A percentile compares a stretch with the other conserved stretches of the same genome.
Evolutionary conservation across 2,329 filamentous ascomycete species (phyloP).

Genomic region (Pseudogymnoascus sp.): DNA sequence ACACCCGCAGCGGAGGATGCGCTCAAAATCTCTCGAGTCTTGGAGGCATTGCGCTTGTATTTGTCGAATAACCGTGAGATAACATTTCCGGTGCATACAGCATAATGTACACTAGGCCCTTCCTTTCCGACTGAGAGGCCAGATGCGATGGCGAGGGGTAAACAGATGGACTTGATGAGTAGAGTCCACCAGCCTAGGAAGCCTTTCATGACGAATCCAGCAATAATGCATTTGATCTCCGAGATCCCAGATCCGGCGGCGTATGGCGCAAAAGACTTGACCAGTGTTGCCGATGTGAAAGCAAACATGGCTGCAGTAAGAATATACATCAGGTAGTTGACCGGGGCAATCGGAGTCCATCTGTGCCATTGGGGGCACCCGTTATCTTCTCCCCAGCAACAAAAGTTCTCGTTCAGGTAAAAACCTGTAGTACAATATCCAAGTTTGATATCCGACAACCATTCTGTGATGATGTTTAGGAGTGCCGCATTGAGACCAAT

Average conservation of each 20-base stretch:
- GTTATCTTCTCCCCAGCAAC: constrained; percentile 91
- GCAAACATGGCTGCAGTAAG: constrained; percentile 77
- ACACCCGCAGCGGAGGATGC: constrained; percentile 92
- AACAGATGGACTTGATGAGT: constrained; percentile 82
- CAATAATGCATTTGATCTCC: constrained; percentile 98
- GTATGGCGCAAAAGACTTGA: constrained; percentile 89
- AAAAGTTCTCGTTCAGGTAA: constrained; percentile 95
- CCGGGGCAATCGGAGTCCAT: constrained; percentile 69
- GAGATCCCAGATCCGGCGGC: constrained; percentile 94
- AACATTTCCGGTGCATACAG: constrained; percentile 93
- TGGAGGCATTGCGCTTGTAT: constrained; percentile 83
- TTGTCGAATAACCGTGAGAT: constrained; percentile 89
- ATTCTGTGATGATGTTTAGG: constrained; percentile 92
- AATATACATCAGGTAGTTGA: constrained; percentile 86
- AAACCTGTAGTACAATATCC: constrained; percentile 95
- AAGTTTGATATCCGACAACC: constrained; percentile 89
- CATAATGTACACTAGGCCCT: constrained; percentile 97
- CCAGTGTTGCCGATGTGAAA: constrained; percentile 70
- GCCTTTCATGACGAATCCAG: constrained; percentile 97
- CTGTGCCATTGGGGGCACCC: constrained; percentile 82
- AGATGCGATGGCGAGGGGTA: constrained; percentile 87
- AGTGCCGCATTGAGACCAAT: constrained; percentile 92
- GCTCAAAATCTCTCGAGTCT: constrained; percentile 89
- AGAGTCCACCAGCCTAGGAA: constrained; percentile 89
- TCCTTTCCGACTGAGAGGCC: constrained; percentile 94